phyloP scores from a whole-genome alignment of 2,329 filamentous ascomycete genomes.

The Fusarium coffeatum region DNA sequence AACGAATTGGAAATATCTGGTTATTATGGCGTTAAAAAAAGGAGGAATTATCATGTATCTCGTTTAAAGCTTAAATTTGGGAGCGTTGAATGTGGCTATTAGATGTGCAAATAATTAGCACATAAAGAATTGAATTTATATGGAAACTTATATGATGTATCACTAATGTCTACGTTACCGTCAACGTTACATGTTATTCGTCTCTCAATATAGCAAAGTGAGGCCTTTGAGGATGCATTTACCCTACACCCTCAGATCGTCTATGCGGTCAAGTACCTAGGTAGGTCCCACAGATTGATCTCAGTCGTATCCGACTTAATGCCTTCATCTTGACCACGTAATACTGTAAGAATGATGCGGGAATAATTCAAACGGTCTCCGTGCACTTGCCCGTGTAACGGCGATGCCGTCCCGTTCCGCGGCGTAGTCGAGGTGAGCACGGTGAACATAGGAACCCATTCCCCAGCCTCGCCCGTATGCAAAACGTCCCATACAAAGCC shows the following conservation, averaged over 20 bases:
- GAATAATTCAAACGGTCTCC: conserved; percentile 27
- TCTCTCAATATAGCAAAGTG: not conserved
- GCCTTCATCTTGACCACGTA: not conserved
- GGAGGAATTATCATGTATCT: not conserved
- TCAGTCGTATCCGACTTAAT: not conserved
- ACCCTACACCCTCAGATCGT: not conserved
- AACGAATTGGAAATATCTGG: not conserved
- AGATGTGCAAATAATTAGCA: not conserved
- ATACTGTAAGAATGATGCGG: conserved; percentile 19
- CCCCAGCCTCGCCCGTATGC: not conserved
- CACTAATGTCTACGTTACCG: no score
- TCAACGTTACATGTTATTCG: not conserved
- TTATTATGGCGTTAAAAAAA: conserved; percentile 31
- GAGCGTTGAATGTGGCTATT: conserved; percentile 1
- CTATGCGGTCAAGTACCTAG: not conserved
- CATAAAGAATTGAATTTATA: not conserved
- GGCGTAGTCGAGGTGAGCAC: conserved; percentile 39
- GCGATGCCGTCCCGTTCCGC: conserved; percentile 31
- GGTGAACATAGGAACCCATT: conserved; percentile 33
- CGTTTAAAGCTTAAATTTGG: not conserved
- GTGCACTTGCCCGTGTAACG: conserved; percentile 23
- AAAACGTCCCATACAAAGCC: conserved; percentile 40
- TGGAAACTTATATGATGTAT: not conserved
- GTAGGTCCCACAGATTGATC: not conserved
- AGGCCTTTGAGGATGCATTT: not conserved